Percentiles rank a stretch among this genome's conserved stretches.
Evolutionary conservation across 2,329 filamentous ascomycete genomes (phyloP).

Genomic region (Kalaharituber pfeilii): DNA sequence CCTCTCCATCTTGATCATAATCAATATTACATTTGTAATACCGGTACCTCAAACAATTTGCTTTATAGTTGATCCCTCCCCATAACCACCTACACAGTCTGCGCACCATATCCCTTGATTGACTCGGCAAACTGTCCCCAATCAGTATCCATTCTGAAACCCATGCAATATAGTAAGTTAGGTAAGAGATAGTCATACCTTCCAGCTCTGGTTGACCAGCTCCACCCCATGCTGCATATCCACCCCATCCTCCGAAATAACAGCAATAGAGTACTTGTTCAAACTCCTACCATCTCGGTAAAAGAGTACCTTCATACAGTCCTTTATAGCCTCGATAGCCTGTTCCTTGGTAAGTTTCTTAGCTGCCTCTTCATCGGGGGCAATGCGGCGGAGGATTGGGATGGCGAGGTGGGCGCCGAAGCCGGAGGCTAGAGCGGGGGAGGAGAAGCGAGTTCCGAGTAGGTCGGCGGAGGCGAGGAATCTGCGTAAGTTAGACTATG

Average conservation of each 20-base stretch:
- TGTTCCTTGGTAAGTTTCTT: conserved; percentile 55
- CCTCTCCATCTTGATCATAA: too few species aligned
- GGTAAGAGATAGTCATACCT: conserved; percentile 29
- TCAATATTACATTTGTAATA: too few species aligned
- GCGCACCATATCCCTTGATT: conserved; percentile 88
- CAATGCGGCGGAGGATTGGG: conserved; percentile 69
- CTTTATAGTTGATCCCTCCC: too few species aligned
- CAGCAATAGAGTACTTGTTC: conserved; percentile 78
- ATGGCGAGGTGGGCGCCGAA: conserved; percentile 87
- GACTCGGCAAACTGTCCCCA: conserved; percentile 90
- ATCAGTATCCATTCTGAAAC: too few species aligned
- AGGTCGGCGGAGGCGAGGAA: conserved; percentile 88
- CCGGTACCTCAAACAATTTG: too few species aligned
- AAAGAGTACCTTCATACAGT: conserved; percentile 97
- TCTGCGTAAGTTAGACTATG: conserved; percentile 6
- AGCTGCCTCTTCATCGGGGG: conserved; percentile 67
- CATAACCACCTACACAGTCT: conserved; percentile 38
- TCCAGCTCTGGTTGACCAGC: conserved; percentile 93
- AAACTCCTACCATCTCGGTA: conserved; percentile 90
- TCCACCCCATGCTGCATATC: conserved; percentile 61
- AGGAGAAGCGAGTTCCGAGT: conserved; percentile 76
- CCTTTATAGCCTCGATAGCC: conserved; percentile 64
- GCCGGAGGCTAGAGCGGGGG: conserved; percentile 78
- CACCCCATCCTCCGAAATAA: conserved; percentile 77
- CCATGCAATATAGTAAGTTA: too few species aligned